phyloP scores from a whole-genome alignment of 768 basidiomycete genomes.

The Agrocybe pediades region DNA sequence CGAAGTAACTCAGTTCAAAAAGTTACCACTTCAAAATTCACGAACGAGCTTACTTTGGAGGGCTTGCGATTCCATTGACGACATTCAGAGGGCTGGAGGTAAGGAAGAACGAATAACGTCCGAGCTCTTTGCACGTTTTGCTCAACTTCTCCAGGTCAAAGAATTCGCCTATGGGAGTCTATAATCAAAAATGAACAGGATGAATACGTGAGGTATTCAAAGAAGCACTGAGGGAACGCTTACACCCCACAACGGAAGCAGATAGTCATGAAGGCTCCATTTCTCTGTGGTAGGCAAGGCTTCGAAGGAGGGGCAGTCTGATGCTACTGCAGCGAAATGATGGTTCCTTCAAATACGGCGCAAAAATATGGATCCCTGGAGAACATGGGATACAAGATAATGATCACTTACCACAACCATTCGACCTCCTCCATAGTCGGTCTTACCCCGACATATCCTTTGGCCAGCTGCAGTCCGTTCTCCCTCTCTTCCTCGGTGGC shows the following conservation, averaged over 20 bases:
- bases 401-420: conserved; percentile 23
- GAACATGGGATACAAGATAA: neutral
- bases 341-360: conserved; percentile 17
- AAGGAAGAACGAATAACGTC: conserved; percentile 25
- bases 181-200: too few species aligned
- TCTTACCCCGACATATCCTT: conserved; percentile 15
- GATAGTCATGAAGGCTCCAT: conserved; percentile 27
- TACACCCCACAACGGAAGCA: conserved; percentile 26
- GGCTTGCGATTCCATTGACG: conserved; percentile 26
- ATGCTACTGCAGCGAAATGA: conserved; percentile 26
- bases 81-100: conserved; percentile 26
- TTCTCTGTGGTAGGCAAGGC: conserved; percentile 17
- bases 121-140: conserved; percentile 20
- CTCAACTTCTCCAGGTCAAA: conserved; percentile 26
- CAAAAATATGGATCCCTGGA: neutral
- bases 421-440: conserved; percentile 22
- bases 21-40: neutral
- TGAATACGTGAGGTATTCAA: too few species aligned
- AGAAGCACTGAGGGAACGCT: conserved; percentile 1
- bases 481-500: conserved; percentile 19
- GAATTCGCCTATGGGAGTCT: conserved; percentile 28
- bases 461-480: neutral
- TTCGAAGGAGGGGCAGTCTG: conserved; percentile 26
- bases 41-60: conserved; percentile 21
- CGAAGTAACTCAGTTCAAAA: neutral